Evolutionary conservation across 805 yeast genomes (phyloP), one percentile per base, ranked within the genome.

Genomic region (Ogataea neopini): DNA sequence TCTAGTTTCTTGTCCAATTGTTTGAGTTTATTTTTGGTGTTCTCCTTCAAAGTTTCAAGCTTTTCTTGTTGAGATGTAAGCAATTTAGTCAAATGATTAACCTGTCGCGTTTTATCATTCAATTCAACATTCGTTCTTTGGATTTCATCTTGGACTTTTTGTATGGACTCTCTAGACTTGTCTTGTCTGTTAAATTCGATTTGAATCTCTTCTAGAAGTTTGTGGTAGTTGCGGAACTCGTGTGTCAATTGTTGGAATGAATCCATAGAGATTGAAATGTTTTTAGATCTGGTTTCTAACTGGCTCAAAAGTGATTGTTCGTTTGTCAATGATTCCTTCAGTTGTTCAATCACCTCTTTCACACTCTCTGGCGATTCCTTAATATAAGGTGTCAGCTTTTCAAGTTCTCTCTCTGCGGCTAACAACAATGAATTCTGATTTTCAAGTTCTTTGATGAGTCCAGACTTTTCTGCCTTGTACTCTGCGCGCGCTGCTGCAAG

Each of bases 381-480:
- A 3, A 83, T 72, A 56, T 84, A 85, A 26, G 76, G 76, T 48
- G 77, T 74, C 44, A 87, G 68, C 51, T 77, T 79, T 29, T 82
- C 88, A 18, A 81, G 64, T 43, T 81, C 84, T 41, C 79, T 77
- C 44, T 75, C 77, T 2, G 80, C 62, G 47, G 84, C 88, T 11
- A 78, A 66, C 14, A 81, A 68, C 36, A 81, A 64, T 47, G 78
- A 81, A 48, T 78, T 80, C 46, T 77, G 75, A 50, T 81, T 83
- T 54, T 86, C 88, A 7, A 85, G 63, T 46, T 79, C 77, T 40
- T 77, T 77, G 14, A 83, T 72, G 45, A 85, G 62, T 34, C 76
- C 66, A n/a, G 71, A 67, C 61, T 87, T 88, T 42, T 82, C 82
- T 14, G 73, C 67, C 64, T 81, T 84, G 65, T 87, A 87, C 38